Evolutionary conservation across 2,329 filamentous ascomycete species (phyloP), one percentile per base, ranked within the genome.

Genomic region (Ophiosphaerella herpotricha): DNA sequence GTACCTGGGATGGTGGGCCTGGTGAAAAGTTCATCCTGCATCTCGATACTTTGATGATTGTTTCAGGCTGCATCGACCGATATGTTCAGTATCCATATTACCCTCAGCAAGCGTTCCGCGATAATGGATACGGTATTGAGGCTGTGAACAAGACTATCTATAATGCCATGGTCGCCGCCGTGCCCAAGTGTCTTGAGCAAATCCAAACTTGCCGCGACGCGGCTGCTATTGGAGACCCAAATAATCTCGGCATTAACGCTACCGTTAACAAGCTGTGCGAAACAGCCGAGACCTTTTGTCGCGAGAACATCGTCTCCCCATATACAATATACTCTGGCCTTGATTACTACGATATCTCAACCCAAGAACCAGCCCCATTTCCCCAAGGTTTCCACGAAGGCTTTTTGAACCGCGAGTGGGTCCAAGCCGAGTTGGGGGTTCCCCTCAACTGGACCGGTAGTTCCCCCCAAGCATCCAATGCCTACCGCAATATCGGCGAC

Each of bases 281-380:
- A 2, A 64, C 71, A 4, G 82, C 83, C 1, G 80, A 84, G 58
- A 70, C 64, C 35, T 84, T 81, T 63, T 58, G 57, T 33, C 57
- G 53, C 9, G 18, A 42, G 7, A 50, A 52, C 9, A 62, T 60
- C 3, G 53, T 62, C 36, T 54, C 42, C 12, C 57, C 59, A 11
- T 62, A 61, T 23, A 58, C 41, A 3, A 33, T 51, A 14, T 52
- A 55, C 26, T 52, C 57, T 12, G 59, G 59, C 11, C 40, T 52
- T 5, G 59, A 60, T 26, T 60, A 62, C 42, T 60, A 60, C 21
- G 59, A 62, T 4, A 60, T 59, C 11, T 50, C 54, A 18, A 63
- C 58, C 5, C 43, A 50, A 40, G 46, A 42, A 4, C 55, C 62
- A 36, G 51, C 61, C 16, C 54, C 62, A 14, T 52, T 9, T 73